Conservation (phyloP, 495 filamentous ascomycete genomes). For the Lophiotrema nucula region DNA sequence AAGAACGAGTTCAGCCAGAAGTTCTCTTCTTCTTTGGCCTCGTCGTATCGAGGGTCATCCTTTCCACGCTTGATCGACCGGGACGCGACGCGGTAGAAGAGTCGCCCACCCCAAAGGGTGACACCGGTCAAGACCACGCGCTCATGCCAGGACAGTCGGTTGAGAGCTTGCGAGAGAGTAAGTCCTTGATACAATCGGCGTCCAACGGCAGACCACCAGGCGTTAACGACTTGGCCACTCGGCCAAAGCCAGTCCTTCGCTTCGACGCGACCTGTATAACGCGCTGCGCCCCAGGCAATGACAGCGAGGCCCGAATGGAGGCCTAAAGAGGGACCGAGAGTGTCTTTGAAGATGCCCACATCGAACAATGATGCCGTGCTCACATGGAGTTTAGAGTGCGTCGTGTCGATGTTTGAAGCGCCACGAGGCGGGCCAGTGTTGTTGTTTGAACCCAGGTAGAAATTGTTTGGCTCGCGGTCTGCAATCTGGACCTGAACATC, state of each 20-base stretch:
- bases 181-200: slow-evolving; percentile 43
- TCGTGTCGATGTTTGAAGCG: slow-evolving; percentile 5
- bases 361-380: slow-evolving; percentile 30
- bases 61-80: slow-evolving; percentile 47
- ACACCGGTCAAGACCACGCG: slow-evolving; percentile 53
- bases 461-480: slow-evolving; percentile 21
- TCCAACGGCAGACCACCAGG: slow-evolving; percentile 59
- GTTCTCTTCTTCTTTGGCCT: slow-evolving; percentile 47
- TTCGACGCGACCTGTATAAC: slow-evolving; percentile 51
- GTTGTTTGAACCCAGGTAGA: slow-evolving; percentile 28
- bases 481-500: slow-evolving; percentile 21
- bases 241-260: slow-evolving; percentile 61
- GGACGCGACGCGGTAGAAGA: slow-evolving; percentile 52
- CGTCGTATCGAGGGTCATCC: slow-evolving; percentile 57
- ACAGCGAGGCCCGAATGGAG: slow-evolving; percentile 49
- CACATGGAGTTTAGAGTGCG: slow-evolving; percentile 25
- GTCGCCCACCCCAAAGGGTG: slow-evolving; percentile 54
- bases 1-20: slow-evolving; percentile 56
- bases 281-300: slow-evolving; percentile 49
- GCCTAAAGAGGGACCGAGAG: slow-evolving; percentile 50
- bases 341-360: slow-evolving; percentile 52
- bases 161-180: slow-evolving; percentile 45
- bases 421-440: slow-evolving; percentile 8
- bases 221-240: slow-evolving; percentile 52
- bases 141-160: slow-evolving; percentile 49